Conservation (phyloP, 495 filamentous ascomycete genomes). For the Daldinia decipiens region DNA sequence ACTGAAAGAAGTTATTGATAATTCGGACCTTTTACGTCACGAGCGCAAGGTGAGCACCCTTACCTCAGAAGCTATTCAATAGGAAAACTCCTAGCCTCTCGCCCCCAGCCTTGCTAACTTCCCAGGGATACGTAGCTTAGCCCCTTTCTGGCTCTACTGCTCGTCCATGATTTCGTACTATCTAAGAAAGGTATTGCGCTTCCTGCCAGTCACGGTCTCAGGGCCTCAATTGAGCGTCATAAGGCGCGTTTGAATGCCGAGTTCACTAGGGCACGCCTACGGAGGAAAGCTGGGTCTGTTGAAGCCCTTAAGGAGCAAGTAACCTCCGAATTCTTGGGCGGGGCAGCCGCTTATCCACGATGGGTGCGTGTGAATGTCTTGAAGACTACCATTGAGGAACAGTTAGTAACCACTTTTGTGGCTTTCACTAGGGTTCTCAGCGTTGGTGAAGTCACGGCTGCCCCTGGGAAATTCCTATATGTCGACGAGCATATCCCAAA, state of each 20-base stretch:
- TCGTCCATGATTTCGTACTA: constrained; percentile 87
- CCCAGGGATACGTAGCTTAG: constrained; percentile 69
- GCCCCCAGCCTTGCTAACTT: constrained; percentile 12
- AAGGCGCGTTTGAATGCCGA: constrained; percentile 83
- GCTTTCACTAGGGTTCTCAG: constrained; percentile 61
- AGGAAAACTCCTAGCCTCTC: not conserved
- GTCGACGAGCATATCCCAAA: constrained; percentile 84
- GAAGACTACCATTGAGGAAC: constrained; percentile 72
- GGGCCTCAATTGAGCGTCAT: constrained; percentile 77
- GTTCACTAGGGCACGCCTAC: constrained; percentile 79
- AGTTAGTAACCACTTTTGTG: constrained; percentile 74
- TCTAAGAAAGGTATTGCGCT: constrained; percentile 82
- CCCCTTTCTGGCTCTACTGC: constrained; percentile 79
- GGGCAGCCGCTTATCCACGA: constrained; percentile 68
- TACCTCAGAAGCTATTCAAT: not conserved
- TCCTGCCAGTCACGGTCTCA: constrained; percentile 78
- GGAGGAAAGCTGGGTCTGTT: constrained; percentile 71
- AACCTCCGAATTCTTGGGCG: constrained; percentile 50
- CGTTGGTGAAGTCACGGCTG: constrained; percentile 56
- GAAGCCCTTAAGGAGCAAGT: constrained; percentile 70
- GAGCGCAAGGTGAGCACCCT: constrained; percentile 79
- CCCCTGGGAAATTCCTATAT: constrained; percentile 53
- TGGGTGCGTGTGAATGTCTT: constrained; percentile 92
- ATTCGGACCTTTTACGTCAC: constrained; percentile 70
- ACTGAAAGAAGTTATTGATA: constrained; percentile 86